These are phyloP conservation scores for Tetrapisispora pingtungensis DNA, from an alignment of 805 yeast genomes.

Conservation along the genomic window DNA sequence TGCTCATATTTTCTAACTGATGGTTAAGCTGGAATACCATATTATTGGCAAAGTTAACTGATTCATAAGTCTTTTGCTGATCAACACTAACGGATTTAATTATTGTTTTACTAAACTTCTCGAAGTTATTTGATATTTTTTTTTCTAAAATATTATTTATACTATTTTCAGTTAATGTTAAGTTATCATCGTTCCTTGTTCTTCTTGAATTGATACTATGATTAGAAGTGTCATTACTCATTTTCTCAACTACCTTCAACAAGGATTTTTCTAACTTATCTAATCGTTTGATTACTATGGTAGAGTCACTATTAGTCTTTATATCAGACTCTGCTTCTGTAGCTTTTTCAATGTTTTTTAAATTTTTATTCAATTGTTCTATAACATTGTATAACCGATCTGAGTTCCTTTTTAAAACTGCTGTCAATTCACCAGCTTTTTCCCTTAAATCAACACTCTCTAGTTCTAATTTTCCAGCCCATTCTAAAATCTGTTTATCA, in stretches of 20 bases:
- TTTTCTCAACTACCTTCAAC: not conserved
- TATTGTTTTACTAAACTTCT: not conserved
- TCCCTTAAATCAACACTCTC: conserved; percentile 38
- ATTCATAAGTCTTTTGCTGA: not conserved
- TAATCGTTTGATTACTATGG: not conserved
- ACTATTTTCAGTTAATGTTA: not conserved
- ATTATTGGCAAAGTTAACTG: not conserved
- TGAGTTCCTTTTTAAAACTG: conserved; percentile 12
- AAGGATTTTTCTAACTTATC: not conserved
- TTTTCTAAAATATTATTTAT: not conserved
- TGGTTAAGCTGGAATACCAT: conserved; percentile 2
- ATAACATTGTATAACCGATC: not conserved
- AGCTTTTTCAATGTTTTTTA: not conserved
- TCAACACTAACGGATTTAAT: not conserved
- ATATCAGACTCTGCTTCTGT: not conserved
- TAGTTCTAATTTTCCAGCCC: conserved; percentile 44
- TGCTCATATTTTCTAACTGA: conserved; percentile 16
- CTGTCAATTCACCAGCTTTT: conserved; percentile 15
- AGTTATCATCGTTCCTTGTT: not conserved
- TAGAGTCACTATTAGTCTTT: not conserved
- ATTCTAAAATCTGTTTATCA: conserved; percentile 31
- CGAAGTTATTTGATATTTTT: not conserved
- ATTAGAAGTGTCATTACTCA: too few species aligned
- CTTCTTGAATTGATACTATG: not conserved
- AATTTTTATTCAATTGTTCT: not conserved